Evolutionary conservation across 2,329 filamentous ascomycete species (phyloP).

Genomic region (Ophiostoma sp.): DNA sequence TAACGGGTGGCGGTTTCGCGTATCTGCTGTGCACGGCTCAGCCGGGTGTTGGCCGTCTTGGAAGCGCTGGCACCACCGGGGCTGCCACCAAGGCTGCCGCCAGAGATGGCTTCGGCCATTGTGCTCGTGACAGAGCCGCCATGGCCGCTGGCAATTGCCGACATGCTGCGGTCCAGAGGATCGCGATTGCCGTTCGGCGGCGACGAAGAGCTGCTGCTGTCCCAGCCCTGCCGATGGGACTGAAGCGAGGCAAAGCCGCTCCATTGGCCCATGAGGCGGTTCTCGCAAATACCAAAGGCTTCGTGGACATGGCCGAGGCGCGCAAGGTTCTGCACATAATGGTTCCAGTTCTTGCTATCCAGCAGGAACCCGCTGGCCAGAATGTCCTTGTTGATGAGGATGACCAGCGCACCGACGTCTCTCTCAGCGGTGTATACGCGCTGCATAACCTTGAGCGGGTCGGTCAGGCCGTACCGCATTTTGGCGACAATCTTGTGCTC

Average conservation of each 20-base stretch:
- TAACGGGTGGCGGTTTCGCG: constrained; percentile 37
- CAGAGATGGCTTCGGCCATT: background rate
- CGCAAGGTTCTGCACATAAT: constrained; percentile 64
- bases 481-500: constrained; percentile 38
- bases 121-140: background rate
- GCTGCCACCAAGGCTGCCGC: no score
- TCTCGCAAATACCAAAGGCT: constrained; percentile 71
- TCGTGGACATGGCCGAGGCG: constrained; percentile 53
- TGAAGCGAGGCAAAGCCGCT: constrained; percentile 58
- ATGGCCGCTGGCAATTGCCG: background rate
- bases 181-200: background rate
- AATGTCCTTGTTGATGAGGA: constrained; percentile 46
- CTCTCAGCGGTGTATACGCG: constrained; percentile 39
- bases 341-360: constrained; percentile 75
- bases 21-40: constrained; percentile 31
- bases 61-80: background rate
- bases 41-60: constrained; percentile 9
- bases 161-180: background rate
- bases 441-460: constrained; percentile 47
- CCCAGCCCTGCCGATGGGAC: background rate
- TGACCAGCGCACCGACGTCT: constrained; percentile 46
- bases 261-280: constrained; percentile 71
- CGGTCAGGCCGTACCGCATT: constrained; percentile 50
- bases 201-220: background rate
- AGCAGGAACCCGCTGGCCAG: constrained; percentile 64